These are phyloP conservation scores for Fusarium sp. DNA, from an alignment of 2,329 filamentous ascomycete species.

Conservation along the genomic window DNA sequence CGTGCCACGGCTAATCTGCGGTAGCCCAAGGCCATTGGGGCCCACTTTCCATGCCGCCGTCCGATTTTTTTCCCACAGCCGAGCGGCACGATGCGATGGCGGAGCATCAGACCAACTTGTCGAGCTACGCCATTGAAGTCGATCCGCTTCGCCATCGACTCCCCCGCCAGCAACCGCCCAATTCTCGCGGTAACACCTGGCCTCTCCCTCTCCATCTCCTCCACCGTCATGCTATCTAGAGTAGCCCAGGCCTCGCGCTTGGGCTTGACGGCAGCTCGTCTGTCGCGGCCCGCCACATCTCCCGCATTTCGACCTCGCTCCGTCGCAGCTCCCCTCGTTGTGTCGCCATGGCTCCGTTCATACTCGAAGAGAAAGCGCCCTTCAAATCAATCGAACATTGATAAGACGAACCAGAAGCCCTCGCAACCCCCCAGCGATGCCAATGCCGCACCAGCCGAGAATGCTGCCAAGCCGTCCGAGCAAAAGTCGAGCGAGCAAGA, in stretches of 20 bases:
- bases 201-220: background rate
- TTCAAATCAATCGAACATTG: conserved; percentile 23
- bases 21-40: conserved; percentile 2
- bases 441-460: conserved; percentile 28
- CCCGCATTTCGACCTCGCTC: conserved; percentile 47
- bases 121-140: conserved; percentile 44
- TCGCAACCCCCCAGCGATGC: conserved; percentile 37
- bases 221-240: conserved; percentile 59
- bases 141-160: conserved; percentile 32
- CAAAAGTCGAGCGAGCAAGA: conserved; percentile 37
- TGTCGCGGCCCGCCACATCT: conserved; percentile 47
- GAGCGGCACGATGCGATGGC: conserved; percentile 46
- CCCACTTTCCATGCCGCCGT: conserved; percentile 36
- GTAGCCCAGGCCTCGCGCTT: conserved; percentile 54
- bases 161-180: conserved; percentile 10
- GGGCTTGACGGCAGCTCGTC: conserved; percentile 51
- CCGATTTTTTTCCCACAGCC: conserved; percentile 48
- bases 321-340: conserved; percentile 30
- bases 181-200: conserved; percentile 8
- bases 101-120: conserved; percentile 49
- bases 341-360: conserved; percentile 51
- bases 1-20: conserved; percentile 43
- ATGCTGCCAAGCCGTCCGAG: conserved; percentile 29
- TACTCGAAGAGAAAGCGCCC: conserved; percentile 47
- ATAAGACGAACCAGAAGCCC: conserved; percentile 33